Base-by-base conservation (phyloP, 2,329 filamentous ascomycete species). In the Claviceps monticola region DNA sequence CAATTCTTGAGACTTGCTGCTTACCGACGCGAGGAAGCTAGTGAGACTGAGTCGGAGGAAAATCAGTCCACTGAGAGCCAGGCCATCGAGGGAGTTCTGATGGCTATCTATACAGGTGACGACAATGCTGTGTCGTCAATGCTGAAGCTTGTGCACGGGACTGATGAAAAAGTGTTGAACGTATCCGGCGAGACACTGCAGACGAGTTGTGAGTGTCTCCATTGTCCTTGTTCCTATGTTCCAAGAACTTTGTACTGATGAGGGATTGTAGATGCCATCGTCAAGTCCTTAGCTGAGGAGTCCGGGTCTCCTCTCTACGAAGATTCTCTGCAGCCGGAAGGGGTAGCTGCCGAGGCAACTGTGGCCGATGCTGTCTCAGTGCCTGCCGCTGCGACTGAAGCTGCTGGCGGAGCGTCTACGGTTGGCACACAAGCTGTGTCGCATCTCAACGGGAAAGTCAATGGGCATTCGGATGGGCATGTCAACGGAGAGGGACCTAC, bases 1-100 rank as follows among this genome's bases (percentile, higher is more conserved):
- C 84, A 88, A 64, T 94, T 93, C 72, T 72, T 93, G 57, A 81
- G 85, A 58, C 77, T 89, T 39, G 87, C 87, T 54, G 87, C 87
- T 53, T 82, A 86, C 59, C 81, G 87, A 58, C 79, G 86, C 59
- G 75, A 80, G 19, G 83, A 87, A 62, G 85, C 86, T 56, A 77
- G 73, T 51, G 77, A 85, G 59, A 75, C 78, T 47, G 69, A 73
- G 42, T 66, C 76, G 5, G 85, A 89, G 53, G 85, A 91, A 71
- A 88, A 83, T 67, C 81, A 82, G 67, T 88, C 86, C 38, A 82
- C 9, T 53, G 85, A 91, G 71, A 88, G 83, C 67, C 81, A 82
- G 67, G 88, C 86, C 38, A 82, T 93, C 54, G 87, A 94, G 69
- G 86, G 86, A 50, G 82, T 88, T 37, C 74, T 94, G 53, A 74